These are phyloP conservation scores for Thymus quinquecostatus DNA, from an alignment of 257 asterid genomes.

Conservation along the genomic window DNA sequence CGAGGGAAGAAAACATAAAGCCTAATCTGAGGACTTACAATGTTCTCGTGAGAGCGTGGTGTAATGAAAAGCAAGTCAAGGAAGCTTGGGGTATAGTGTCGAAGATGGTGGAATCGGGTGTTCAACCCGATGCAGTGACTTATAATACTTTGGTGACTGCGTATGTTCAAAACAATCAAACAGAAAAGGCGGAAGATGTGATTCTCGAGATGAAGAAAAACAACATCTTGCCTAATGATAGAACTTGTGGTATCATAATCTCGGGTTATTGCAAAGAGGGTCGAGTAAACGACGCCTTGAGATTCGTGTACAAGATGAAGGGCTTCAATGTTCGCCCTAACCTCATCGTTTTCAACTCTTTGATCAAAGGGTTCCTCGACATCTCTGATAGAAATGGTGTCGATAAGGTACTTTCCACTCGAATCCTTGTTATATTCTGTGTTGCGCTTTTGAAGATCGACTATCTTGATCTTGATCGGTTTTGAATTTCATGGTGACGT, in stretches of 20 bases:
- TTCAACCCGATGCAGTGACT: constrained; percentile 58
- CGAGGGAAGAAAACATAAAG: constrained; percentile 48
- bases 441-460: too few species aligned
- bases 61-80: constrained; percentile 46
- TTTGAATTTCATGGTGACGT: too few species aligned
- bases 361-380: constrained; percentile 65
- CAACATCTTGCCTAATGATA: constrained; percentile 58
- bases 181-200: constrained; percentile 53
- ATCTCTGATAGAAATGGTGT: constrained; percentile 54
- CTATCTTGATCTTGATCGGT: too few species aligned
- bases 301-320: constrained; percentile 64
- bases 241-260: constrained; percentile 67
- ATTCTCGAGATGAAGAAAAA: constrained; percentile 61
- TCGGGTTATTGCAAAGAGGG: constrained; percentile 77
- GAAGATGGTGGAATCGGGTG: constrained; percentile 57
- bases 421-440: too few species aligned
- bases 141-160: constrained; percentile 64
- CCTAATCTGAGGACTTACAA: constrained; percentile 69
- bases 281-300: constrained; percentile 56
- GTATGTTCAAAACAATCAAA: constrained; percentile 54
- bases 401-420: constrained; percentile 55
- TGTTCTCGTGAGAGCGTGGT: constrained; percentile 72
- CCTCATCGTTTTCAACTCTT: constrained; percentile 58
- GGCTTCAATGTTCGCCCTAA: constrained; percentile 57
- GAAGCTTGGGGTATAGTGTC: constrained; percentile 60